Conservation (phyloP, 2,329 filamentous ascomycete genomes). For the Berkeleyomyces rouxiae region DNA sequence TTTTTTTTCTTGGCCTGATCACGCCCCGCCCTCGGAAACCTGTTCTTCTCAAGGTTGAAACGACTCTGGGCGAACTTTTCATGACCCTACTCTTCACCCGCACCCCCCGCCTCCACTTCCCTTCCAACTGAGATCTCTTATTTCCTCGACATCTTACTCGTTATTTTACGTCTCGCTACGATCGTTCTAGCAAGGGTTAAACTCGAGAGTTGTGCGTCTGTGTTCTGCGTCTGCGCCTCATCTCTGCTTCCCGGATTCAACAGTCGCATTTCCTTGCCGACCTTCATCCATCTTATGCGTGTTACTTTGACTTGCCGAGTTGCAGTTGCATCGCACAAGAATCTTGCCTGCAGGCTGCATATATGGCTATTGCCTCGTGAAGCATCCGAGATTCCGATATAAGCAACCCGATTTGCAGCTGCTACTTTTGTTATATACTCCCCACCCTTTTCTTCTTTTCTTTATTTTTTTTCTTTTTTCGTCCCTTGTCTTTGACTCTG, state of each 20-base stretch:
- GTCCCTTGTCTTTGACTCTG: not conserved
- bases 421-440: not conserved
- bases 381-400: not conserved
- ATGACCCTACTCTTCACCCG: not conserved
- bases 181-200: slow-evolving; percentile 2
- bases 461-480: not conserved
- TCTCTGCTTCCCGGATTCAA: not conserved
- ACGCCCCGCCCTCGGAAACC: slow-evolving; percentile 1
- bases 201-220: not conserved
- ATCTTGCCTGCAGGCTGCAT: not conserved
- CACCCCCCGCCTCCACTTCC: not conserved
- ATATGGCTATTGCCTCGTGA: too few relatives aligned
- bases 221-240: not conserved
- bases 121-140: not conserved
- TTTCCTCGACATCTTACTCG: not conserved
- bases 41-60: not conserved
- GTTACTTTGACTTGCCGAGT: not conserved
- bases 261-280: not conserved
- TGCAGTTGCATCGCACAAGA: slow-evolving; percentile 1
- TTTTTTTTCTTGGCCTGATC: slow-evolving; percentile 5
- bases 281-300: not conserved
- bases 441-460: not conserved
- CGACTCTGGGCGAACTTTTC: not conserved
- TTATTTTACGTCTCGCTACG: not conserved
- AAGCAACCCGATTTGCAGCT: not conserved